Evolutionary conservation across 768 basidiomycete species (phyloP), one percentile per base, ranked within the genome.

Genomic region (Rhizopogon sp.): DNA sequence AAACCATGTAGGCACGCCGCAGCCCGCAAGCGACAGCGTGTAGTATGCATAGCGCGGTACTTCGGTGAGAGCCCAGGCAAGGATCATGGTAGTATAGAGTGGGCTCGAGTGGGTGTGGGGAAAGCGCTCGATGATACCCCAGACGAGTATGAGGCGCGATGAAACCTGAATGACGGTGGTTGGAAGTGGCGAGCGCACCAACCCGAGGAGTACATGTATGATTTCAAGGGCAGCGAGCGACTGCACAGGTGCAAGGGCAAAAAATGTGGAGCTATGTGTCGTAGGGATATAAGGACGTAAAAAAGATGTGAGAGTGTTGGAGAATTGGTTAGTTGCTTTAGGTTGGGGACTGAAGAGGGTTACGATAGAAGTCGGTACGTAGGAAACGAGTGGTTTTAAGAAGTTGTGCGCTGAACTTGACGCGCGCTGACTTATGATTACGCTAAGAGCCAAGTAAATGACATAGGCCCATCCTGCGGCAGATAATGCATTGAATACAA

Each of bases 41-140:
- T 98, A 99, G 77, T 87, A 96, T 8, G 82, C 67, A 72, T 98
- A 98, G 31, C 97, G 90, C 54, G 95, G 84, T 46, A 95, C 82
- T 72, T 99, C 97, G 14, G 93, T 91, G 50, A 85, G 57, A 0
- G 90, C 87, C 97, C 97, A 99, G 0, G 95, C 88, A 57, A 96
- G 71, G 52, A 98, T 80, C 93, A 98, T 96, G 49, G 87, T 85
- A 6, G 90, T 81, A 74, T 90, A 98, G 28, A 94, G 66, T 3
- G 97, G 90, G 64, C 82, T 85, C 3, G 75, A 66, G 59, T 83
- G 88, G 28, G 88, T 88, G 56, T 60, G 54, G 25, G 63, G 40
- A 50, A 63, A 66, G 57, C 66, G 64, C 8, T 60, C 56, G 42
- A 63, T 80, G 55, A 98, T 79, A 20, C 84, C 89, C 93, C 93